These are phyloP conservation scores for Exophiala bonariae DNA, from an alignment of 2,329 filamentous ascomycete genomes.

Conservation along the genomic window DNA sequence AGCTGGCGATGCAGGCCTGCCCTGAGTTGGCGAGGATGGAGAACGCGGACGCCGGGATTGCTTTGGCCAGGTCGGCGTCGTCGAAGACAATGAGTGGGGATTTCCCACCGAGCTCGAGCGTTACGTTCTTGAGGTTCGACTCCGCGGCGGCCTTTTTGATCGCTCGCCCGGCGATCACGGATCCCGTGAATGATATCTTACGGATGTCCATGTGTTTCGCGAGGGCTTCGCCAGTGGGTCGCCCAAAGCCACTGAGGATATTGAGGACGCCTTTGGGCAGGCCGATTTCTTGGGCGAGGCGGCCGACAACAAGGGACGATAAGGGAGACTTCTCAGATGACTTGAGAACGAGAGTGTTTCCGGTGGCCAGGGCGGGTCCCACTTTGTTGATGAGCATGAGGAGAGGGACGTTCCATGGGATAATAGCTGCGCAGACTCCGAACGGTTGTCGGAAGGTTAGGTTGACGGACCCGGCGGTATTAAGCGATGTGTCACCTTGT, in stretches of 20 bases:
- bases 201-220: constrained; percentile 40
- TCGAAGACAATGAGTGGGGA: constrained; percentile 37
- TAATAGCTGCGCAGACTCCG: constrained; percentile 47
- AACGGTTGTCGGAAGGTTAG: constrained; percentile 64
- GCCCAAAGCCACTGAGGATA: constrained; percentile 56
- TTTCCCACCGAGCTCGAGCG: constrained; percentile 40
- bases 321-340: constrained; percentile 43
- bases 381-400: constrained; percentile 47
- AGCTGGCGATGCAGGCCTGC: constrained; percentile 56
- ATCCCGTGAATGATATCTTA: constrained; percentile 38
- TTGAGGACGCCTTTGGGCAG: constrained; percentile 62
- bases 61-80: constrained; percentile 37
- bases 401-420: constrained; percentile 56
- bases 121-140: constrained; percentile 38
- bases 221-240: constrained; percentile 59
- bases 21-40: constrained; percentile 61
- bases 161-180: constrained; percentile 31
- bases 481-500: constrained; percentile 48
- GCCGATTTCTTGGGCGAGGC: constrained; percentile 59
- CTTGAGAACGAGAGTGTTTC: constrained; percentile 58
- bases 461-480: constrained; percentile 42
- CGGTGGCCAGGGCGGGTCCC: constrained; percentile 57
- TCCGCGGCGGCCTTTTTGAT: constrained; percentile 33
- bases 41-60: constrained; percentile 48
- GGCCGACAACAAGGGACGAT: constrained; percentile 58